Base-by-base conservation (phyloP, 2,329 filamentous ascomycete species). In the Phyllosticta citrichinensis region DNA sequence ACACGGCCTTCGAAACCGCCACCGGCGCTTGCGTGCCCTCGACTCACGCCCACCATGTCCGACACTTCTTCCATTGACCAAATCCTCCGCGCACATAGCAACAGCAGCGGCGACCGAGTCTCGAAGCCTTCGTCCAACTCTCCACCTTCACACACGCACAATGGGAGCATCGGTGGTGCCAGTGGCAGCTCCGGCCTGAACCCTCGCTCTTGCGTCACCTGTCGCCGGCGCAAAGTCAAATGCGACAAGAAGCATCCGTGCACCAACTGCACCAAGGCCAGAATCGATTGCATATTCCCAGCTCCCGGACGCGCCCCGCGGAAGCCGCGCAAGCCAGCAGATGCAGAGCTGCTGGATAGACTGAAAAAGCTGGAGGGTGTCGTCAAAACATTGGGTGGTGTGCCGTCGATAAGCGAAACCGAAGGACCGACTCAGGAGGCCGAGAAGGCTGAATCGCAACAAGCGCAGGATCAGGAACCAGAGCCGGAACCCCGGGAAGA, bases 161-260 rank as follows among this genome's bases (percentile, higher is more conserved):
- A 24, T 51, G 19, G 40, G 17, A 57, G 59, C 59, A 55, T 61
- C 55, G 55, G 60, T 56, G 55, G 55, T 33, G 52, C 52, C 53
- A 61, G 62, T 20, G 33, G 12, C 55, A 55, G 50, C 52, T 47
- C 55, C 6, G 57, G 40, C 47, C 66, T 73, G 22, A 76, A 75
- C 59, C 72, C 72, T 8, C 65, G 74, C 52, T 78, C 76, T 25
- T 82, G 80, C 65, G 76, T 81, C 17, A 82, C 79, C 27, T 83
- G 80, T 66, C 72, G 81, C 11, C 76, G 79, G 53, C 77, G 85
- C 64, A 87, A 89, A 72, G 88, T 91, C 60, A 87, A 87, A 68
- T 91, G 88, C 78, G 87, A 91, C 76, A 91, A 91, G 76, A 80
- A 83, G 67, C 84, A 89, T 77, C 86, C 87, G 17, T 91, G 88